These are phyloP conservation scores for Austroboletus niveus DNA, from an alignment of 1,284 basidiomycete species.

Conservation along the genomic window DNA sequence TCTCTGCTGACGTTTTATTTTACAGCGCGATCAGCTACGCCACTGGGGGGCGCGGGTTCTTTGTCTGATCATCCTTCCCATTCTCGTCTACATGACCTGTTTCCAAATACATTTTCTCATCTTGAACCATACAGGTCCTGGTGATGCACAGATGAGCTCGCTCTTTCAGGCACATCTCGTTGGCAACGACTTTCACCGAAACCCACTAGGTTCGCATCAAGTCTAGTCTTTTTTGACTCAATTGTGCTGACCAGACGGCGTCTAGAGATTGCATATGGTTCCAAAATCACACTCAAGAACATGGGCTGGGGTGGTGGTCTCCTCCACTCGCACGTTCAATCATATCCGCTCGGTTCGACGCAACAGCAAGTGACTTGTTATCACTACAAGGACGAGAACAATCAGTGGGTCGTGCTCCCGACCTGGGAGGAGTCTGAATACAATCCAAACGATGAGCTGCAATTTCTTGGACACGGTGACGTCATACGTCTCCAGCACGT, in stretches of 20 bases:
- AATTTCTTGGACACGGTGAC: constrained; percentile 78
- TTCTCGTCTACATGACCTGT: constrained; percentile 88
- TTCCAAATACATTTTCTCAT: constrained; percentile 98
- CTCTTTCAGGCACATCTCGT: constrained; percentile 96
- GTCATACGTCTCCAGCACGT: constrained; percentile 80
- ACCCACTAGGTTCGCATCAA: constrained; percentile 70
- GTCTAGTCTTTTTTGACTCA: not conserved
- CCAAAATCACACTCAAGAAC: constrained; percentile 93
- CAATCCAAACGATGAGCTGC: constrained; percentile 64
- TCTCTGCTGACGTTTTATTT: constrained; percentile 7
- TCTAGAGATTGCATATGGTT: constrained; percentile 86
- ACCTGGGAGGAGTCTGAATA: constrained; percentile 74
- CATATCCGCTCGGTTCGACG: constrained; percentile 87
- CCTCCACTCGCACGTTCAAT: constrained; percentile 94
- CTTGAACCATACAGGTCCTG: constrained; percentile 91
- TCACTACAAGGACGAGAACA: constrained; percentile 99
- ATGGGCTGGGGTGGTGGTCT: constrained; percentile 97
- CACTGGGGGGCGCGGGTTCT: constrained; percentile 90
- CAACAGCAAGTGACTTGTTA: constrained; percentile 99
- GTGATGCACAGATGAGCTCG: constrained; percentile 98
- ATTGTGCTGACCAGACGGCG: not conserved
- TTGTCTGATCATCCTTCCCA: constrained; percentile 87
- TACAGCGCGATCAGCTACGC: constrained; percentile 74
- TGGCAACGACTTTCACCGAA: constrained; percentile 90
- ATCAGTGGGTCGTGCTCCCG: constrained; percentile 85